phyloP scores from a whole-genome alignment of 2,329 filamentous ascomycete genomes.

The Aspergillus puulaauensis region DNA sequence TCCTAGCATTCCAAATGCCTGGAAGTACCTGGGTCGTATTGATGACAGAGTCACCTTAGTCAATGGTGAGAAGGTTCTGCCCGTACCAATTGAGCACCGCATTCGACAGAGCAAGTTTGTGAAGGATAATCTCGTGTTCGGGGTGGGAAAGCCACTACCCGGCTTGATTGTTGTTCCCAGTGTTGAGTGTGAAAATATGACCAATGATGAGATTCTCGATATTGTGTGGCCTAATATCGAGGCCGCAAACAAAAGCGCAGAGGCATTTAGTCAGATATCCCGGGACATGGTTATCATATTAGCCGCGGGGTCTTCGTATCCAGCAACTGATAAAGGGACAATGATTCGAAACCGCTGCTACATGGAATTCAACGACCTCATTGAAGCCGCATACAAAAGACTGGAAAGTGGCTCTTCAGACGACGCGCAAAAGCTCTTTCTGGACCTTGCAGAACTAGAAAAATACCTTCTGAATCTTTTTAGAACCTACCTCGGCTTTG shows the following conservation, averaged over 20 bases:
- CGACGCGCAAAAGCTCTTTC: constrained; percentile 13
- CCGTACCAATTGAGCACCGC: constrained; percentile 51
- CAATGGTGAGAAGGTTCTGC: constrained; percentile 51
- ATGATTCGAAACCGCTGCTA: constrained; percentile 56
- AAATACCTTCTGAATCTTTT: constrained; percentile 47
- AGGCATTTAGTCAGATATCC: constrained; percentile 41
- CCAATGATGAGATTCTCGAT: constrained; percentile 49
- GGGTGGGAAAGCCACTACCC: constrained; percentile 51
- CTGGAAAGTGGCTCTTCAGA: constrained; percentile 41
- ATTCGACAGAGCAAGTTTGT: constrained; percentile 54
- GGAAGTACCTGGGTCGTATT: constrained; percentile 45
- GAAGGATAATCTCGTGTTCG: constrained; percentile 58
- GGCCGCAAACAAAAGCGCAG: constrained; percentile 32
- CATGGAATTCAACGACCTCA: constrained; percentile 48
- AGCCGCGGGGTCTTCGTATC: constrained; percentile 42
- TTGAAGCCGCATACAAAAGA: constrained; percentile 47
- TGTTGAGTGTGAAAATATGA: constrained; percentile 40
- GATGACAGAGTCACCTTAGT: constrained; percentile 48
- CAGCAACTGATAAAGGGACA: constrained; percentile 58
- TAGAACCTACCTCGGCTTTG: constrained; percentile 18
- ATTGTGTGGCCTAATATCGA: constrained; percentile 36
- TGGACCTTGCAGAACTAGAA: constrained; percentile 15
- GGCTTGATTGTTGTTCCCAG: constrained; percentile 58
- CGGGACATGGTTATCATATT: constrained; percentile 43
- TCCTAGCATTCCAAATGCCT: constrained; percentile 41